Base-by-base conservation (phyloP, 805 yeast species). In the Barnettozyma siamensis region DNA sequence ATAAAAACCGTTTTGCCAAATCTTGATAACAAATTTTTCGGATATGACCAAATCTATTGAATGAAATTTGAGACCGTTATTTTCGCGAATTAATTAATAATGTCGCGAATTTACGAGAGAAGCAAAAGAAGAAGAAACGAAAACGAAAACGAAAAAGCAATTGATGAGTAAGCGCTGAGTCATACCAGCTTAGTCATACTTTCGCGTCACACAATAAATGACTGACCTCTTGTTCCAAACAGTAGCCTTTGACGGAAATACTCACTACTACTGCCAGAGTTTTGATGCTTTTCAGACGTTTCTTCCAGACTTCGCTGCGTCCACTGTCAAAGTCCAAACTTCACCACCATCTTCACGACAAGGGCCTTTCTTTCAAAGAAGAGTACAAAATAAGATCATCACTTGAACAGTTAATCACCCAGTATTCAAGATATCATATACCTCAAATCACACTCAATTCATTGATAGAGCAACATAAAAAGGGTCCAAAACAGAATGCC, bases 301-400 rank as follows among this genome's bases (percentile, higher is more conserved):
- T 29, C 37, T 17, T 48, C 40, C 33, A 50, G 16, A 7, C 29
- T 5, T 33, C 49, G 5, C 9, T 18, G 3, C 17, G 21, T 16
- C 31, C 42, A 3, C 31, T 40, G n/a, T 31, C 46, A 13, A 20
- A 44, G 17, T 40, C 58, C 3, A 53, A 49, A 32, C 44, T 53
- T 1, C 50, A 47, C 5, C 58, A 53, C 26, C 58, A 53, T 28
- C 19, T 48, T 10, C 26, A 33, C 12, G 47, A 53, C 2, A 38
- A 50, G 1, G 44, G 41, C 11, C 35, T 55, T 3, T 53, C 62
- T 18, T 77, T 77, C 43, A 66, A 73, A 35, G 64, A 70, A 41
- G 79, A 77, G 43, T 78, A 79, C 58, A 69, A 72, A 44, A 69
- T 78, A 20, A 60, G 87, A 41, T 70, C 82, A 1, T 69, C 78